Base-by-base conservation (phyloP, 2,329 filamentous ascomycete genomes). In the Phaeosphaeriaceae sp. region DNA sequence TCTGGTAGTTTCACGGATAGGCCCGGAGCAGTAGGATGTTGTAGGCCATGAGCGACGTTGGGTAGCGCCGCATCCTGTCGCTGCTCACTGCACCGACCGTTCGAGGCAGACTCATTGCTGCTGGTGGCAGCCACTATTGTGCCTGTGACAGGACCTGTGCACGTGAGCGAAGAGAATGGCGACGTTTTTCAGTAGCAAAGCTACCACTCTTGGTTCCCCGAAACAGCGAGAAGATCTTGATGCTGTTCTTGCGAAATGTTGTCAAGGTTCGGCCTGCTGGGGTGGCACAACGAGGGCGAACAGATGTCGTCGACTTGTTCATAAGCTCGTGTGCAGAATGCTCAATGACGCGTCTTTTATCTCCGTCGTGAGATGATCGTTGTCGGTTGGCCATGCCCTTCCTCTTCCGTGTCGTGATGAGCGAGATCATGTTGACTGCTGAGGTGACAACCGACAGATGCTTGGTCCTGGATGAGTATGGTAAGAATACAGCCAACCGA, bases 191-290 rank as follows among this genome's bases (percentile, higher is more conserved):
- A 24, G 21, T 21, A 20, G 47, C 11, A 40, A 17, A 15, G 19
- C 47, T 64, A 71, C 31, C 31, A 36, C 75, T 67, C 66, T 74
- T 76, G 31, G 65, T 64, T 53, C 59, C 67, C n/a, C 73, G 68
- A 42, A 77, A 75, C 48, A 76, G 67, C 10, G 75, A 76, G 49
- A 76, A 65, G 49, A 77, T 67, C 56, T 65, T 74, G 52, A 76
- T 52, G 56, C 73, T 70, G 51, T 70, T 67, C 42, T 68, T 68
- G 19, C 74, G 73, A 24, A 77, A 52, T 25, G 66, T 71, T 31
- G 56, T 68, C 44, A 76, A 65, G 17, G 71, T 67, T 20, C 69
- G 68, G 25, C 61, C 63, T 22, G 62, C 69, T 6, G 68, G 65
- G 7, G 65, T 59, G 52, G 49, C 67, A 24, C 62, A 52, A 17